Conservation (phyloP, 176 grass and related monocot species). For the Eragrostis curvula region DNA sequence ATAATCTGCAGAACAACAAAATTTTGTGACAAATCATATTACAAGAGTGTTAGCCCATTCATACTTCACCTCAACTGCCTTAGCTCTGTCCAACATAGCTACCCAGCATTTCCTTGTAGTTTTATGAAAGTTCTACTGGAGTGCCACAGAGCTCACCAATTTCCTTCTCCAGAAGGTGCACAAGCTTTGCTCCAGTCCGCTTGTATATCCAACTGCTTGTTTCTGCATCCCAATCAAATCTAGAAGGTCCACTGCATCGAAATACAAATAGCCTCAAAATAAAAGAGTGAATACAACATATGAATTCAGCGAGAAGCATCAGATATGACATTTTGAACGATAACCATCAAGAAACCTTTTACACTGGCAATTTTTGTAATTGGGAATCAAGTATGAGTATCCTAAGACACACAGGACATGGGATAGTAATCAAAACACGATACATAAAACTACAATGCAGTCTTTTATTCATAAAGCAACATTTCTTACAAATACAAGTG, state of each 20-base stretch:
- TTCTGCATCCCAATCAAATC: slow-evolving; percentile 80
- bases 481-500: not conserved
- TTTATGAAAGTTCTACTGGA: slow-evolving; percentile 64
- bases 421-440: slow-evolving; percentile 6
- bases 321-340: not conserved
- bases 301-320: not conserved
- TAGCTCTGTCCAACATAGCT: not conserved
- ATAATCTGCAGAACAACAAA: not conserved
- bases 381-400: not conserved
- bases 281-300: not conserved
- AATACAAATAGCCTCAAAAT: not conserved
- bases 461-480: not conserved
- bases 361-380: not conserved
- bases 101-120: not conserved
- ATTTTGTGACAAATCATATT: not conserved
- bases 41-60: not conserved
- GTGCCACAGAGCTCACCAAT: slow-evolving; percentile 59
- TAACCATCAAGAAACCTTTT: not conserved
- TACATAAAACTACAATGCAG: too few species aligned
- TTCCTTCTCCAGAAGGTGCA: slow-evolving; percentile 71
- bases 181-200: slow-evolving; percentile 67
- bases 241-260: slow-evolving; percentile 74
- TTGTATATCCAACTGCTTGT: slow-evolving; percentile 69
- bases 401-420: not conserved
- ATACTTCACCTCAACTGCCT: not conserved